Evolutionary conservation across 1,139 yeast genomes (phyloP).

Genomic region (Hansenula sp.): DNA sequence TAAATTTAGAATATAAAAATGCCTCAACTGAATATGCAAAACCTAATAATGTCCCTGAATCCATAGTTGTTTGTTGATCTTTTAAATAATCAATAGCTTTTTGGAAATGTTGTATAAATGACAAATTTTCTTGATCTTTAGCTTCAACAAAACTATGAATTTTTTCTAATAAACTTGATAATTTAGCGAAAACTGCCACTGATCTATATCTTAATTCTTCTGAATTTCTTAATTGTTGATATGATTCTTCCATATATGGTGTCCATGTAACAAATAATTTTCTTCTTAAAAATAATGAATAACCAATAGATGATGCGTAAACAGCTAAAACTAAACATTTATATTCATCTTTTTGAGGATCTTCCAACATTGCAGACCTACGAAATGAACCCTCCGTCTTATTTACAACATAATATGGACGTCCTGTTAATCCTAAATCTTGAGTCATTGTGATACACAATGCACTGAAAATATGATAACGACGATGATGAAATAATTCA

Average conservation of each 20-base stretch:
- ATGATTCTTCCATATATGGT: conserved; percentile 53
- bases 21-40: conserved; percentile 69
- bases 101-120: conserved; percentile 38
- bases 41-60: conserved; percentile 16
- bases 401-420: conserved; percentile 37
- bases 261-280: conserved; percentile 48
- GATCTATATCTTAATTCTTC: conserved; percentile 28
- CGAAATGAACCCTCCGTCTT: conserved; percentile 34
- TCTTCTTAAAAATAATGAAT: conserved; percentile 49
- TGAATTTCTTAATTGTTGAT: conserved; percentile 39
- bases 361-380: conserved; percentile 23
- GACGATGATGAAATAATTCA: conserved; percentile 72
- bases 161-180: conserved; percentile 59
- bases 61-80: conserved; percentile 14
- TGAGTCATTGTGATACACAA: conserved; percentile 67
- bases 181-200: conserved; percentile 55
- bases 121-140: conserved; percentile 29
- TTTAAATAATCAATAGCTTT: conserved; percentile 34
- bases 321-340: conserved; percentile 42
- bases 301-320: conserved; percentile 48
- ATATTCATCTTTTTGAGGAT: conserved; percentile 33
- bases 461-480: conserved; percentile 66
- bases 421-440: conserved; percentile 70
- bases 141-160: conserved; percentile 50
- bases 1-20: conserved; percentile 69